Evolutionary conservation across 176 grass and related monocot genomes (phyloP), one percentile per base, ranked within the genome.

Genomic region (Aegilops longissima): DNA sequence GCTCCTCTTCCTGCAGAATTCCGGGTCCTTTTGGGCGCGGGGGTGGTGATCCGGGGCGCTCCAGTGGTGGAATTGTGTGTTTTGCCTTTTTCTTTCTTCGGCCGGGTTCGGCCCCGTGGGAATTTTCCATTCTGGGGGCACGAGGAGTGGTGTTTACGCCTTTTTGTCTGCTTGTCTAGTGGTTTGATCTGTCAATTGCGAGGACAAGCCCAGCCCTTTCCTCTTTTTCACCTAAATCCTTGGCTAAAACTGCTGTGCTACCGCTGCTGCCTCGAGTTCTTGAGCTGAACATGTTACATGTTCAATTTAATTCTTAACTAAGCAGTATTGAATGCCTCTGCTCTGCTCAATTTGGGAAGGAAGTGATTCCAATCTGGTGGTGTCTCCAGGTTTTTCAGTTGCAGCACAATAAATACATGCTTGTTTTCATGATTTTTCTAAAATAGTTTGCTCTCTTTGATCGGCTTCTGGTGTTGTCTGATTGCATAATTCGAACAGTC

Each of bases 151-250:
- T 78, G 63, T 24, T 76, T 66, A 76, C 47, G 77, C 34, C 49
- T 25, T 88, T 66, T 76, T 21, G 36, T 76, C 27, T 73, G 35
- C 35, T 70, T 71, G 14, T 61, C 70, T 36, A 35, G 66, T 24
- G 80, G 5, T 81, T 44, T 88, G 82, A 88, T 91, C 82, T 78
- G 52, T 82, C 64, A 56, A 88, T 85, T 82, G 5, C 62, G 83
- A 58, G 69, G 16, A 34, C 67, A 9, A 40, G 67, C 10, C 9
- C 36, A 9, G 10, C 25, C 1, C 31, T 85, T 79, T 13, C 13
- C 34, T 64, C 58, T 62, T 24, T 21, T 86, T 70, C 58, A 20
- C 78, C 34, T 24, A 30, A 85, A 83, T 74, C 66, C 61, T 10
- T 62, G 61, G 61, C n/a, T 62, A 62, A 62, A 62, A 59, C 61